These are phyloP conservation scores for Aureobasidium zeae DNA, from an alignment of 2,329 filamentous ascomycete genomes.

Conservation along the genomic window DNA sequence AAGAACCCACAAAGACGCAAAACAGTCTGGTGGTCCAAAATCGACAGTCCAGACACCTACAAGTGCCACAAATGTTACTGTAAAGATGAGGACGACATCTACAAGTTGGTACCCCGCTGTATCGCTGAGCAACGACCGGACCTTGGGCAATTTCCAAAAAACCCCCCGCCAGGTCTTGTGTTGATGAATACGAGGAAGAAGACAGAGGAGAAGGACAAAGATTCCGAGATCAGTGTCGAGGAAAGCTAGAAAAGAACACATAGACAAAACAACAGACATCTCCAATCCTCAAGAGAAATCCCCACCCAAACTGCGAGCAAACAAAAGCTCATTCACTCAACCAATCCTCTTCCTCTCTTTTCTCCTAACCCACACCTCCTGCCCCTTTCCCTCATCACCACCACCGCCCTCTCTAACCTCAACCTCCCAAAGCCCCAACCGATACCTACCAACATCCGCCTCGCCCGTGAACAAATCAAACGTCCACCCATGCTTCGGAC, in stretches of 20 bases:
- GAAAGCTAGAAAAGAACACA: too few species aligned
- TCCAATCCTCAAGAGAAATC: neutral
- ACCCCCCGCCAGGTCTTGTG: too few species aligned
- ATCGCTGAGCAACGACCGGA: neutral
- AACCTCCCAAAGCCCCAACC: conserved; percentile 55
- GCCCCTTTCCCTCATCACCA: conserved; percentile 20
- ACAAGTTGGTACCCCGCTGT: neutral
- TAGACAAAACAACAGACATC: too few species aligned
- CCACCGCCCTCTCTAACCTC: conserved; percentile 33
- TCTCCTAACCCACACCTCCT: conserved; percentile 28
- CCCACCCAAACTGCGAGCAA: neutral
- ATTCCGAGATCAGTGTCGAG: too few species aligned
- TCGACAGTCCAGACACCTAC: neutral
- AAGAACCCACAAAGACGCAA: neutral
- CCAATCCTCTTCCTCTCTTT: conserved; percentile 29
- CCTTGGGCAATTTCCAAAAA: too few species aligned
- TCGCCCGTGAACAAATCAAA: conserved; percentile 58
- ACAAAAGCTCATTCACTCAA: conserved; percentile 4
- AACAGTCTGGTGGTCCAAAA: neutral
- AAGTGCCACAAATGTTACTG: conserved; percentile 1
- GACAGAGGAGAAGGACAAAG: too few species aligned
- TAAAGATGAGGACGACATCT: too few species aligned
- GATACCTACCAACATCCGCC: conserved; percentile 54
- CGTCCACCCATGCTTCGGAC: conserved; percentile 62
- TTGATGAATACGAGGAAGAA: too few species aligned